Conservation (phyloP, 208 protist species). For the Leishmania major region DNA sequence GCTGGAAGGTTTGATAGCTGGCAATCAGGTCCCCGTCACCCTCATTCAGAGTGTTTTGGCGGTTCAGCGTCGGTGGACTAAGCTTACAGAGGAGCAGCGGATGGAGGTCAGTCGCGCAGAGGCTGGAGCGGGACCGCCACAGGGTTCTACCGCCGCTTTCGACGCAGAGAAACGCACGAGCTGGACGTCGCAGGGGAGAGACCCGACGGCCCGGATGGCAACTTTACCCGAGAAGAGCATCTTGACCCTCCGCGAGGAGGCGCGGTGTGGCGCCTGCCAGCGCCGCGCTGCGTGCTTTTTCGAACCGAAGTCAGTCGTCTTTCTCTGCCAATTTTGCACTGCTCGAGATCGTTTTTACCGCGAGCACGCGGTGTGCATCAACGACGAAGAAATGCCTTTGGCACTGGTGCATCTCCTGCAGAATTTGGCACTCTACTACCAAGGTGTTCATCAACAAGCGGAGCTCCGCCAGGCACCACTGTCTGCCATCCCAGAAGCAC, state of each 20-base stretch:
- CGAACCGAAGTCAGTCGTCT: constrained; percentile 57
- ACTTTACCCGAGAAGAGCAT: constrained; percentile 55
- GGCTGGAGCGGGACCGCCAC: background rate
- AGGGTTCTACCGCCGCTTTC: background rate
- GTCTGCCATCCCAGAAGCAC: constrained; percentile 32
- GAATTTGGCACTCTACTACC: constrained; percentile 43
- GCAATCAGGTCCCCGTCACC: constrained; percentile 20
- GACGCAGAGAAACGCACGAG: constrained; percentile 11
- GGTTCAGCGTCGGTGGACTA: constrained; percentile 22
- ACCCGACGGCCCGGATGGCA: background rate
- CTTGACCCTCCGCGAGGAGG: constrained; percentile 43
- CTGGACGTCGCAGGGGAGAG: background rate
- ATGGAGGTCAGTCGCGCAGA: constrained; percentile 1
- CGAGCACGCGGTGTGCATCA: constrained; percentile 81
- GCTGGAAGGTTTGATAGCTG: constrained; percentile 21
- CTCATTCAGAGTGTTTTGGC: constrained; percentile 34
- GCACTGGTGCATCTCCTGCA: constrained; percentile 54
- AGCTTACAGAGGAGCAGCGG: constrained; percentile 17
- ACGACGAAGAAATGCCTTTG: constrained; percentile 72
- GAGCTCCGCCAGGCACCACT: constrained; percentile 53
- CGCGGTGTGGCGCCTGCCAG: constrained; percentile 68
- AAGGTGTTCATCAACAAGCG: constrained; percentile 36
- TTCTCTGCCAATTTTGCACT: constrained; percentile 83
- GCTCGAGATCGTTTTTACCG: constrained; percentile 82
- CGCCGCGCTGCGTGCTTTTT: constrained; percentile 66